Conservation (phyloP, 2,329 filamentous ascomycete genomes). For the Xylaria sp. region DNA sequence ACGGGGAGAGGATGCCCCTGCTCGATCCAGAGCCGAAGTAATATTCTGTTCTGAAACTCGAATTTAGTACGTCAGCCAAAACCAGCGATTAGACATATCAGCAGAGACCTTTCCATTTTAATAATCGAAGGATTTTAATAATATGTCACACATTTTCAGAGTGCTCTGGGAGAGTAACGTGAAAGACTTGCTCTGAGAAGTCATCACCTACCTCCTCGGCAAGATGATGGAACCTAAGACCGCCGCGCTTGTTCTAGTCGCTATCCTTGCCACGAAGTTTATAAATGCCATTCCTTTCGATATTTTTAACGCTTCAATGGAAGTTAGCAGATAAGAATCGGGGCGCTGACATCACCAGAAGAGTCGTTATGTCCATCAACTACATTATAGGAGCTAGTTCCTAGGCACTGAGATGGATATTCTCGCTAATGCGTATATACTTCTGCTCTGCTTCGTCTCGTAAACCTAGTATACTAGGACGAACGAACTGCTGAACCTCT, state of each 20-base stretch:
- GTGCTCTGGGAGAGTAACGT: constrained; percentile 7
- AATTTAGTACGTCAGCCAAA: background rate
- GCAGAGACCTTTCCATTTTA: constrained; percentile 6
- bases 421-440: background rate
- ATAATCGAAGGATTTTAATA: constrained; percentile 1
- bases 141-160: constrained; percentile 3
- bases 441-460: too few relatives aligned
- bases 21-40: constrained; percentile 24
- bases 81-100: background rate
- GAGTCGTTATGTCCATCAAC: constrained; percentile 19
- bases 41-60: constrained; percentile 10
- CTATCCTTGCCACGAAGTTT: constrained; percentile 7
- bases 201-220: constrained; percentile 4
- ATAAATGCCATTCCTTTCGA: constrained; percentile 12
- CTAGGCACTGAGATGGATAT: constrained; percentile 4
- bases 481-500: too few relatives aligned
- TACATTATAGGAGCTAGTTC: constrained; percentile 17
- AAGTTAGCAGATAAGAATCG: constrained; percentile 14
- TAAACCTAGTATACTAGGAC: too few relatives aligned
- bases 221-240: constrained; percentile 1
- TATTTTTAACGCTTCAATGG: constrained; percentile 8
- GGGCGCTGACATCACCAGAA: constrained; percentile 4
- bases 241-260: background rate
- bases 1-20: constrained; percentile 28
- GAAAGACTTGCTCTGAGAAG: constrained; percentile 15